A percentile compares a stretch with the other conserved stretches of the same genome.
phyloP scores from a whole-genome alignment of 345 rosid species.

The Eucalyptus fibrosa region DNA sequence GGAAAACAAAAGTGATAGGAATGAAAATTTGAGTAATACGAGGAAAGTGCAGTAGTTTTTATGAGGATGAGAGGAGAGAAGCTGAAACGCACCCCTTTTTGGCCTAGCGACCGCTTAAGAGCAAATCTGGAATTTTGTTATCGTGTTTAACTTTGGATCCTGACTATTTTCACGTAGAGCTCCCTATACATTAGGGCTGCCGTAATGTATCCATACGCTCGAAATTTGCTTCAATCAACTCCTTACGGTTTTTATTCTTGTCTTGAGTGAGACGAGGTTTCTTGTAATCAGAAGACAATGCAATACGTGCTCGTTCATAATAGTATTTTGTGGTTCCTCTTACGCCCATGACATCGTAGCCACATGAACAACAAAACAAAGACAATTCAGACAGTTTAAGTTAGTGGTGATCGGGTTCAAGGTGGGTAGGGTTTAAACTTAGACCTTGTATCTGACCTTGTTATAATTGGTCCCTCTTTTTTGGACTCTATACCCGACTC shows the following conservation, averaged over 20 bases:
- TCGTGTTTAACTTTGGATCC: background rate
- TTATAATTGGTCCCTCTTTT: rapidly evolving
- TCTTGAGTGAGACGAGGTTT: background rate
- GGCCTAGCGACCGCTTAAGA: background rate
- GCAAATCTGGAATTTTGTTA: background rate
- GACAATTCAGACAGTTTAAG: background rate
- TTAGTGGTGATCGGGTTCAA: background rate
- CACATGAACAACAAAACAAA: background rate
- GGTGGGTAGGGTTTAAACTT: no score
- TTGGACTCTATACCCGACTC: rapidly evolving
- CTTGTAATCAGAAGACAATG: background rate
- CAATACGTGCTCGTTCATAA: background rate
- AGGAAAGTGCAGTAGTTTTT: background rate
- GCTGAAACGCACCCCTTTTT: background rate
- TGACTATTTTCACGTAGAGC: background rate
- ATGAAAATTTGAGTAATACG: background rate
- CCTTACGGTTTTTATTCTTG: background rate
- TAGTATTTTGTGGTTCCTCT: background rate
- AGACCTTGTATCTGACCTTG: rapidly evolving
- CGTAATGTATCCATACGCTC: background rate
- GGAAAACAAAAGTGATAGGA: background rate
- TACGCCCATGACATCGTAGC: background rate
- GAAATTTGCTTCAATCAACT: background rate
- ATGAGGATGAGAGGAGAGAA: background rate
- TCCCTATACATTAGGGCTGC: background rate